These are phyloP conservation scores for Lepidium sativum DNA, from an alignment of 345 rosid genomes.

Conservation along the genomic window DNA sequence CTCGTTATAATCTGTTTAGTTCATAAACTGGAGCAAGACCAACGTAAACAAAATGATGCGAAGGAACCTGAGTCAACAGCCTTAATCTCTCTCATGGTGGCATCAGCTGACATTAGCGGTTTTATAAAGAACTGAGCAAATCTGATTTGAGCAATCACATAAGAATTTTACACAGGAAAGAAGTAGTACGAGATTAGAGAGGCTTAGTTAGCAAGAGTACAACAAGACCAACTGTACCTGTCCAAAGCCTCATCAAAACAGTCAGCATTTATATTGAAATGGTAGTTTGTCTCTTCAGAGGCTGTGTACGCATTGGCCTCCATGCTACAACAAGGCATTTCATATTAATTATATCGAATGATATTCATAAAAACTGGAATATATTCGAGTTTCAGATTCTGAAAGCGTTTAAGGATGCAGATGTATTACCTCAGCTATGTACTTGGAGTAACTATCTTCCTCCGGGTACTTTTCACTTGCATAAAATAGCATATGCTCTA, in stretches of 20 bases:
- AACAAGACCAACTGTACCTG: constrained; percentile 35
- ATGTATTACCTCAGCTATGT: constrained; percentile 54
- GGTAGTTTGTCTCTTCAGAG: constrained; percentile 64
- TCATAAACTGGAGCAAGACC: neutral
- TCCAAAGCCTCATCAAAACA: constrained; percentile 85
- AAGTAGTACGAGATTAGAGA: neutral
- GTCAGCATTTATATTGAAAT: constrained; percentile 67
- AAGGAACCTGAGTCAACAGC: constrained; percentile 95
- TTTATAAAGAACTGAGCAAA: constrained; percentile 84
- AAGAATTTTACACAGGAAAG: constrained; percentile 16
- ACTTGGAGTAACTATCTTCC: constrained; percentile 88
- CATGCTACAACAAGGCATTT: constrained; percentile 49
- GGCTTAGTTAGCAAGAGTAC: neutral
- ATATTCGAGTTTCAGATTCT: neutral
- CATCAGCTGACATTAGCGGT: constrained; percentile 91
- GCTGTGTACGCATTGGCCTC: constrained; percentile 90
- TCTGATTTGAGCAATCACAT: constrained; percentile 32
- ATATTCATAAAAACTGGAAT: neutral
- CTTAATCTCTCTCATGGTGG: constrained; percentile 82
- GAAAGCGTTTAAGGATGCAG: neutral
- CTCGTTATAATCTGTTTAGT: neutral
- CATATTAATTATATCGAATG: neutral
- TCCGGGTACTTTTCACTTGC: constrained; percentile 81
- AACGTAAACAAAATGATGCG: neutral
- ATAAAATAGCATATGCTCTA: constrained; percentile 96